Evolutionary conservation across 1,284 basidiomycete genomes (phyloP).

Genomic region (Albatrellus sp.): DNA sequence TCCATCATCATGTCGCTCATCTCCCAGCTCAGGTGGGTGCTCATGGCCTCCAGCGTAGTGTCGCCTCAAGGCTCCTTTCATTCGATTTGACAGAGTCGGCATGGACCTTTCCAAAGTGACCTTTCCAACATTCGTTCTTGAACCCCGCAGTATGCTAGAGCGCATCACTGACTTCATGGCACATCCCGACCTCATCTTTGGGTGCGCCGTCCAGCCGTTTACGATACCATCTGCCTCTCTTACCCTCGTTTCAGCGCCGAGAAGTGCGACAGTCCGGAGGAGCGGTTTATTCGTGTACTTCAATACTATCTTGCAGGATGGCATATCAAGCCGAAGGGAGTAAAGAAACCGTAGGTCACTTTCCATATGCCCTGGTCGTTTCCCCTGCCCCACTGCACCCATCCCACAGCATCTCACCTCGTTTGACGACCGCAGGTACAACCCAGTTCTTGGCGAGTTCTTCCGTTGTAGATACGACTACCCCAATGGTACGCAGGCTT

Average conservation of each 20-base stretch:
- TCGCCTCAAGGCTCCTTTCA: background rate
- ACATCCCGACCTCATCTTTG: slow-evolving; percentile 95
- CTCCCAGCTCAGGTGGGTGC: slow-evolving; percentile 65
- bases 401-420: slow-evolving; percentile 6
- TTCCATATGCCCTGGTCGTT: slow-evolving; percentile 3
- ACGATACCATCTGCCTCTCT: slow-evolving; percentile 8
- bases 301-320: slow-evolving; percentile 97
- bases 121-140: slow-evolving; percentile 88
- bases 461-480: slow-evolving; percentile 96
- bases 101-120: slow-evolving; percentile 96
- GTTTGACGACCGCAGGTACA: slow-evolving; percentile 51
- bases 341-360: slow-evolving; percentile 87
- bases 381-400: slow-evolving; percentile 7
- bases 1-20: slow-evolving; percentile 72
- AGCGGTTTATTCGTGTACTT: slow-evolving; percentile 84
- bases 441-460: slow-evolving; percentile 94
- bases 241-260: slow-evolving; percentile 44
- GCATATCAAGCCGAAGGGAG: slow-evolving; percentile 99
- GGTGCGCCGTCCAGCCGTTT: slow-evolving; percentile 35
- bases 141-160: slow-evolving; percentile 89
- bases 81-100: slow-evolving; percentile 50
- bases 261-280: slow-evolving; percentile 67
- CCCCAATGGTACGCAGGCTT: slow-evolving; percentile 81
- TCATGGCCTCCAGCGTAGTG: background rate
- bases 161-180: slow-evolving; percentile 99